Evolutionary conservation across 345 rosid genomes (phyloP).

Genomic region (Adansonia digitata): DNA sequence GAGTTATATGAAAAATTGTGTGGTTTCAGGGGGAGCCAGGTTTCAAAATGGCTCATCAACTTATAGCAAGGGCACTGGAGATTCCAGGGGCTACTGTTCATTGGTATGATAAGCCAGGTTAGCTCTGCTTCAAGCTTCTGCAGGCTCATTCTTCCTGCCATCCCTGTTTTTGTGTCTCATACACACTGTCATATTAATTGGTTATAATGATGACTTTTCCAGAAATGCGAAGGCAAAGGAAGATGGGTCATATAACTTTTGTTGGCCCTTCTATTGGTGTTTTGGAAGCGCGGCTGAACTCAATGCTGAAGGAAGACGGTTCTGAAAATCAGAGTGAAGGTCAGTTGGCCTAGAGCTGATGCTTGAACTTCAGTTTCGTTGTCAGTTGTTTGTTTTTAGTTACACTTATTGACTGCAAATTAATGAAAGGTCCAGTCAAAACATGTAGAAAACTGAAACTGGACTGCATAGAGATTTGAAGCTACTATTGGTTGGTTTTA

Average conservation of each 20-base stretch:
- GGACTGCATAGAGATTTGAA: not conserved
- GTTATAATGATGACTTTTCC: conserved; percentile 10
- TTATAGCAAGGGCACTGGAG: conserved; percentile 60
- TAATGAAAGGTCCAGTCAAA: not conserved
- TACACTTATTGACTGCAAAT: not conserved
- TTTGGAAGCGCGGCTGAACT: conserved; percentile 50
- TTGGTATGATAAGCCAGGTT: conserved; percentile 99
- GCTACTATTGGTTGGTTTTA: not conserved
- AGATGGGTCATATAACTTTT: conserved; percentile 93
- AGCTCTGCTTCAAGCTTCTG: conserved; percentile 15
- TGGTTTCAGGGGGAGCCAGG: conserved; percentile 75
- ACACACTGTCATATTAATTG: not conserved
- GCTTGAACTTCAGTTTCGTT: not conserved
- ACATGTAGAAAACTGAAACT: not conserved
- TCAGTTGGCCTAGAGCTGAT: conserved; percentile 27
- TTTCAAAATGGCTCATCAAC: conserved; percentile 54
- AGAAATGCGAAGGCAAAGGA: conserved; percentile 92
- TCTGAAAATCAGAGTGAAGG: conserved; percentile 37
- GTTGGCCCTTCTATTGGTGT: conserved; percentile 68
- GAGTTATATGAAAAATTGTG: not conserved
- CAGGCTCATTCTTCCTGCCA: not conserved
- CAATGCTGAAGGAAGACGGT: conserved; percentile 47
- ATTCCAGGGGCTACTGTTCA: conserved; percentile 76
- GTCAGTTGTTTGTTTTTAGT: not conserved
- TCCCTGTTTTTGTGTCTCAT: not conserved